phyloP scores from a whole-genome alignment of 139 green algal species.

The Chlorella sp. region DNA sequence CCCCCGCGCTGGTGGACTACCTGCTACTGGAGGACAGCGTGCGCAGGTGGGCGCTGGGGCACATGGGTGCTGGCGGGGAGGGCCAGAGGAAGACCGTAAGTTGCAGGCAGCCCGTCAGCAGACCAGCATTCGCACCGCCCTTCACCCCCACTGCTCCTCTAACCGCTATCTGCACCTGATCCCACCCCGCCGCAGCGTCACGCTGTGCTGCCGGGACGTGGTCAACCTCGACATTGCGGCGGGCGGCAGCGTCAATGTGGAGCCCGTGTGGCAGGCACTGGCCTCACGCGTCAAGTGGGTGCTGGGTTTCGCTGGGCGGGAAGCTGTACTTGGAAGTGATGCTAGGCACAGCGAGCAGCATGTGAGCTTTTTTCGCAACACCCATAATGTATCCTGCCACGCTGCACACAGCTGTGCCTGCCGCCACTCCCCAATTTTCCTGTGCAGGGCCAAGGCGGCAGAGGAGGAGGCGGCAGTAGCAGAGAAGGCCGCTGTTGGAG shows the following conservation, averaged over 20 bases:
- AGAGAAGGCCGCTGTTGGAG: neutral
- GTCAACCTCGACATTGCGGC: constrained; percentile 4
- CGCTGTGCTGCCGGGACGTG: neutral
- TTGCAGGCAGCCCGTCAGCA: neutral
- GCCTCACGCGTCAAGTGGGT: neutral
- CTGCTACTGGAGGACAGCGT: constrained; percentile 13
- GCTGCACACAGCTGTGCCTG: neutral
- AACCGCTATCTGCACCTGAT: neutral
- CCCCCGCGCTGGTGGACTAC: neutral
- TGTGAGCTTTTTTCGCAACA: too few relatives aligned
- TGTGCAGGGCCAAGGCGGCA: neutral
- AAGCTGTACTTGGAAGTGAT: neutral
- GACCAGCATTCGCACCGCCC: too few relatives aligned
- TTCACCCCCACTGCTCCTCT: neutral
- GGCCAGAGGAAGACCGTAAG: neutral
- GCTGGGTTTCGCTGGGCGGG: too few relatives aligned
- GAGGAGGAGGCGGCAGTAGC: neutral
- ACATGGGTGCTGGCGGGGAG: neutral
- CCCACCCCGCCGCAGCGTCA: neutral
- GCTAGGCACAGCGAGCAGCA: neutral
- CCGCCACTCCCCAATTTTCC: too few relatives aligned
- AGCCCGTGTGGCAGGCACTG: constrained; percentile 9
- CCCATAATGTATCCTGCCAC: neutral
- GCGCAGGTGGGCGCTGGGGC: neutral
- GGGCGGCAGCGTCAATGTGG: neutral